Evolutionary conservation across 2,329 filamentous ascomycete species (phyloP).

Genomic region (Penicillium sp.): DNA sequence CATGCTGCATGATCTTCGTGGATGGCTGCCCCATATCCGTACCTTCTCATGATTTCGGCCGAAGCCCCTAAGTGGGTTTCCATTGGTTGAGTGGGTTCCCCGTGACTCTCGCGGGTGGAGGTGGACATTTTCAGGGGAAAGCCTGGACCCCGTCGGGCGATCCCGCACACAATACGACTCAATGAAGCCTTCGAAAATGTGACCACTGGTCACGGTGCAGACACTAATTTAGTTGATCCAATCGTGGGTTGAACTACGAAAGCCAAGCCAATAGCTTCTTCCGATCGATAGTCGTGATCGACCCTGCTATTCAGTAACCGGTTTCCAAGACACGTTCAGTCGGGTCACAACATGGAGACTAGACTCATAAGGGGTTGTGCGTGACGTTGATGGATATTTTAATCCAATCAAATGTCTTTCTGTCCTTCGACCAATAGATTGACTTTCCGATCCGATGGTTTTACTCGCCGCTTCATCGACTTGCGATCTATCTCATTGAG

Average conservation of each 20-base stretch:
- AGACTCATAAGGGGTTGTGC: not conserved
- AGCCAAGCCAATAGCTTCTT: not conserved
- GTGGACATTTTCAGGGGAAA: not conserved
- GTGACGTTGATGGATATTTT: not conserved
- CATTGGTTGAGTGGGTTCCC: not conserved
- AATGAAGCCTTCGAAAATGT: not conserved
- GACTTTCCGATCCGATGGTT: too few relatives aligned
- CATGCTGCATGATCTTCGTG: not conserved
- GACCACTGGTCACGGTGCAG: not conserved
- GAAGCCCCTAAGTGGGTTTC: not conserved
- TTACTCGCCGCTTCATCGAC: too few relatives aligned
- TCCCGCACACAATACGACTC: not conserved
- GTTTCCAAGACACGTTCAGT: not conserved
- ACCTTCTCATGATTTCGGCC: not conserved
- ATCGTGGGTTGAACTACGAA: not conserved
- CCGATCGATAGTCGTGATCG: not conserved
- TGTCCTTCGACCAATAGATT: too few relatives aligned
- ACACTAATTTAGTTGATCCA: not conserved
- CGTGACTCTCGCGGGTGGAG: not conserved
- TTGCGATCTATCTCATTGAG: too few relatives aligned
- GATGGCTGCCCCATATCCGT: not conserved
- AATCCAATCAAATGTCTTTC: too few relatives aligned
- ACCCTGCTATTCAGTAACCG: not conserved
- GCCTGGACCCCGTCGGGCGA: not conserved
- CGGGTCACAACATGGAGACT: too few relatives aligned